These are phyloP conservation scores for Aspergillus sp. DNA, from an alignment of 2,329 filamentous ascomycete species.

Conservation along the genomic window DNA sequence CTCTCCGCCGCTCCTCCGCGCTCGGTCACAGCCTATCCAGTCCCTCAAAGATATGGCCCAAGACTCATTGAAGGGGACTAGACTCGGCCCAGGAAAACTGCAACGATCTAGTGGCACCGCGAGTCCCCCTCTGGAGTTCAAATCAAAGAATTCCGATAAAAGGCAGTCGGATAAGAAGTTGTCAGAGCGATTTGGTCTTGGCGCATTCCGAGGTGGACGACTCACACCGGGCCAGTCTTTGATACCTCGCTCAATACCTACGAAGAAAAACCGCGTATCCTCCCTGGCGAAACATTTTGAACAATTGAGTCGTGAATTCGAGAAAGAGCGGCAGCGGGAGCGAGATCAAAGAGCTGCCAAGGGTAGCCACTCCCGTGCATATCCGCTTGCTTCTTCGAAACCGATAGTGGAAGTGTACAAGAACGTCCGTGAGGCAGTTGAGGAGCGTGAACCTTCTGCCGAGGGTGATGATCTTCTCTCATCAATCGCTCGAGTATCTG, in stretches of 20 bases:
- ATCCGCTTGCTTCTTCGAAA: slow-evolving; percentile 88
- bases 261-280: slow-evolving; percentile 75
- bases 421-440: slow-evolving; percentile 88
- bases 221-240: slow-evolving; percentile 60
- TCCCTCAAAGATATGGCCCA: slow-evolving; percentile 30
- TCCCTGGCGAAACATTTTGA: slow-evolving; percentile 95
- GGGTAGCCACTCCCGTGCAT: slow-evolving; percentile 73
- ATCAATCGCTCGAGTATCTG: slow-evolving; percentile 23
- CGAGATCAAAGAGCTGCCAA: slow-evolving; percentile 76
- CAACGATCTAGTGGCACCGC: slow-evolving; percentile 22
- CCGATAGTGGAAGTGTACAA: slow-evolving; percentile 95
- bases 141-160: slow-evolving; percentile 57
- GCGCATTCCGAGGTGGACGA: slow-evolving; percentile 61
- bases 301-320: slow-evolving; percentile 92
- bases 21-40: slow-evolving; percentile 52
- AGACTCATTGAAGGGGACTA: slow-evolving; percentile 23
- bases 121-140: slow-evolving; percentile 29
- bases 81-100: slow-evolving; percentile 22
- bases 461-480: slow-evolving; percentile 54
- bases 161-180: slow-evolving; percentile 80
- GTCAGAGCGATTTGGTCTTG: slow-evolving; percentile 68
- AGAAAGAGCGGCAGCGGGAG: slow-evolving; percentile 87
- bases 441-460: slow-evolving; percentile 68
- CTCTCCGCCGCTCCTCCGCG: slow-evolving; percentile 50
- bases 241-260: slow-evolving; percentile 81